Evolutionary conservation across 2,329 filamentous ascomycete species (phyloP), one percentile per base, ranked within the genome.

Genomic region (Paraphoma sp.): DNA sequence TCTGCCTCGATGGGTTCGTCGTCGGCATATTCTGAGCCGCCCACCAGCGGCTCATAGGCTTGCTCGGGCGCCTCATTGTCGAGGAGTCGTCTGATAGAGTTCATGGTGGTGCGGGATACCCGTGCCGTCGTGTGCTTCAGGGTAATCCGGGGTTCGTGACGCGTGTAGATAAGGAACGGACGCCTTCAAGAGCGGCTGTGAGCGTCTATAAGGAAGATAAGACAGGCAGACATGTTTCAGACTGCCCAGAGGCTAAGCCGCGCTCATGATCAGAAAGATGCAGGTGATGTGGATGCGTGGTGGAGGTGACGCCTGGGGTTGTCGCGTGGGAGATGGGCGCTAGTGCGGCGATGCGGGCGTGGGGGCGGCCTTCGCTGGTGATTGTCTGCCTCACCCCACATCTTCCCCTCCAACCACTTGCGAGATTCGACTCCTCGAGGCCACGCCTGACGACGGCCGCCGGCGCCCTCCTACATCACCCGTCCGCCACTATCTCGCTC

Each of bases 31-130:
- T 76, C 74, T 6, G 71, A 75, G 14, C 75, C 72, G n/a, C 74
- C 74, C 51, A 76, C 66, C 7, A 78, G 65, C 14, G 74, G 73
- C 60, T 78, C 75, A 58, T 79, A 79, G 1, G 71, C 64, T 41
- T n/a, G 60, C 62, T 67, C 57, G 65, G 62, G 56, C 65, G 65
- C 61, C 64, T 53, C 45, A 48, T 44, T n/a, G 28, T 45, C 66
- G 48, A 76, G 69, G 12, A 76, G 51, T 14, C 56, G 53, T 36
- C 71, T 69, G 50, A 78, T 62, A 9, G 74, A 71, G 10, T 78
- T 71, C 76, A 79, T 78, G 50, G 36, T 62, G 40, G 23, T 42
- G 14, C 28, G 47, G 9, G 36, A 40, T 41, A 36, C 47, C 33
- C 33, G 33, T 10, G 33, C 14, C 23, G 23, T 23, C 23, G 23